These are phyloP conservation scores for Przewalskia tangutica DNA, from an alignment of 257 asterid genomes.

Conservation along the genomic window DNA sequence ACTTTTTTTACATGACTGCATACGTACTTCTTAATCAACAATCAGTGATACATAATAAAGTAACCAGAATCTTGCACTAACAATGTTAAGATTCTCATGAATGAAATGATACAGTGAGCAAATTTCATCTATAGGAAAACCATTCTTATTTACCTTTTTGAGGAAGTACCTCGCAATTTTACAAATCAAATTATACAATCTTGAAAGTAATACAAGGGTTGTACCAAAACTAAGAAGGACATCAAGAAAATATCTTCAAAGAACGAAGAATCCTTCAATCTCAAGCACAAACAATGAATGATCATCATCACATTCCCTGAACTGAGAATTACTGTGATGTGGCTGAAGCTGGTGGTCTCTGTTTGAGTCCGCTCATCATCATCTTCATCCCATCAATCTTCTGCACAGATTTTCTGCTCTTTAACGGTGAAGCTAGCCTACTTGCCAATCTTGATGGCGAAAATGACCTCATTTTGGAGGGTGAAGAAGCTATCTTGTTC, in stretches of 20 bases:
- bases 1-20: no score
- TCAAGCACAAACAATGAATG: background rate
- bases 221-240: slow-evolving; percentile 13
- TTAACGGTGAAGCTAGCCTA: slow-evolving; percentile 34
- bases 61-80: no score
- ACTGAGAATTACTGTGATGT: slow-evolving; percentile 39
- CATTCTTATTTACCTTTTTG: background rate
- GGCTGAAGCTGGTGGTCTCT: slow-evolving; percentile 23
- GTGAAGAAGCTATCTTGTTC: slow-evolving; percentile 30
- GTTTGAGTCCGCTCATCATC: slow-evolving; percentile 58
- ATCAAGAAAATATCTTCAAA: slow-evolving; percentile 36
- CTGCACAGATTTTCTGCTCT: slow-evolving; percentile 37
- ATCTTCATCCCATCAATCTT: slow-evolving; percentile 29
- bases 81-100: no score
- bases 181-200: background rate
- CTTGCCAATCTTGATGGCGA: slow-evolving; percentile 11
- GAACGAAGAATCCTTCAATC: slow-evolving; percentile 3
- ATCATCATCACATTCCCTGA: slow-evolving; percentile 33
- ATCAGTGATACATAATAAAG: no score
- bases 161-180: background rate
- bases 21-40: no score
- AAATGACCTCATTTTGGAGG: slow-evolving; percentile 13
- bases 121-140: background rate
- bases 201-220: background rate
- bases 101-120: background rate